A percentile compares a stretch with the other conserved stretches of the same genome.
Evolutionary conservation across 495 filamentous ascomycete genomes (phyloP).

Genomic region (Mycothermus thermophilus): DNA sequence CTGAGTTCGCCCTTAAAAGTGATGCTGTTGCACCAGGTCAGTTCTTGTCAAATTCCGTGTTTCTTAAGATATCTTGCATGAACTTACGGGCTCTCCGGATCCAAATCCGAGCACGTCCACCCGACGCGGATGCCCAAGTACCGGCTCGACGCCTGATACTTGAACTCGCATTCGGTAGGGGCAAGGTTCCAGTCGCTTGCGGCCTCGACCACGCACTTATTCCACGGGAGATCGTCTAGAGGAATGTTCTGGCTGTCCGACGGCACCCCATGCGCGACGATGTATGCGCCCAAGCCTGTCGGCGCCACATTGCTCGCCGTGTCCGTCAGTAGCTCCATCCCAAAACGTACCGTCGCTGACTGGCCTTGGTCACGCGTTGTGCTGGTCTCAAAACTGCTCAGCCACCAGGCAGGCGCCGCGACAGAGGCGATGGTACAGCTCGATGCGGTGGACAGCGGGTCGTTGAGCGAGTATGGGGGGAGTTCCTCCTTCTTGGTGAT

Average conservation of each 20-base stretch:
- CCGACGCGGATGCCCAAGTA: conserved; percentile 9
- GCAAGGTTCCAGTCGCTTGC: conserved; percentile 7
- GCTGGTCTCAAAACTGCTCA: conserved; percentile 13
- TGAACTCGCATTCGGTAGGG: conserved; percentile 11
- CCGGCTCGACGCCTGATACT: conserved; percentile 5
- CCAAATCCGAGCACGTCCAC: conserved; percentile 18
- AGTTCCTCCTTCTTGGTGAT: conserved; percentile 6
- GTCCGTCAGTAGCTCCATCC: conserved; percentile 15
- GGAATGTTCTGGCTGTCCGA: not conserved
- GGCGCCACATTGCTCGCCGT: conserved; percentile 1
- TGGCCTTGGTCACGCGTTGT: not conserved
- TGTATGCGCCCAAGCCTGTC: conserved; percentile 10
- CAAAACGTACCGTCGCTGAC: conserved; percentile 11
- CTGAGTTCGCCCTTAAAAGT: conserved; percentile 6
- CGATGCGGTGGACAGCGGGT: conserved; percentile 11
- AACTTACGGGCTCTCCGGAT: conserved; percentile 16
- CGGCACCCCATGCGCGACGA: conserved; percentile 4
- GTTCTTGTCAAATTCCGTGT: not conserved
- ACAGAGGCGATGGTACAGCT: conserved; percentile 20
- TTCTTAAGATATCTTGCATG: not conserved
- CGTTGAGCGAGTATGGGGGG: conserved; percentile 15
- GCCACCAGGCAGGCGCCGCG: conserved; percentile 12
- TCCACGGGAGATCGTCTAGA: conserved; percentile 9
- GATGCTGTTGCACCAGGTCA: not conserved
- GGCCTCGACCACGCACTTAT: conserved; percentile 9